These are phyloP conservation scores for Bonia amplexicaulis DNA, from an alignment of 176 grass and related monocot species.

Conservation along the genomic window DNA sequence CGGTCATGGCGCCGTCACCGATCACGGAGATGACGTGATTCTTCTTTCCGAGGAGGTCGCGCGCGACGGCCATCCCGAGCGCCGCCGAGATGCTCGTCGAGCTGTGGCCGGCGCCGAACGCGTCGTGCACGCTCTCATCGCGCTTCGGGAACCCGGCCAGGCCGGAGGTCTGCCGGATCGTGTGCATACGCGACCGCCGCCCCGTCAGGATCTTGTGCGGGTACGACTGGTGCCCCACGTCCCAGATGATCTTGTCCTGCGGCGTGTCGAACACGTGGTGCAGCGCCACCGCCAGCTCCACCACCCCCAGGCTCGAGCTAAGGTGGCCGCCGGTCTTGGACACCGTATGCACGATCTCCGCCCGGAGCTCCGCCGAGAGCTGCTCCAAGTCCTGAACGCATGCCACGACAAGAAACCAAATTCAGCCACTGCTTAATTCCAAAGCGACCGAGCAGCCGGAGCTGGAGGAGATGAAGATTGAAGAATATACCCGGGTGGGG, in stretches of 20 bases:
- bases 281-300: slow-evolving; percentile 78
- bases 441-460: neutral
- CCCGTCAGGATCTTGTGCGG: slow-evolving; percentile 96
- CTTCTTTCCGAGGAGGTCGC: slow-evolving; percentile 62
- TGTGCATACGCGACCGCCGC: slow-evolving; percentile 80
- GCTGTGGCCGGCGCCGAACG: slow-evolving; percentile 87
- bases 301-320: slow-evolving; percentile 80
- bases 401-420: neutral
- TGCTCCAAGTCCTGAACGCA: slow-evolving; percentile 70
- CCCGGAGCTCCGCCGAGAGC: slow-evolving; percentile 74
- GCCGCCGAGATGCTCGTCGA: slow-evolving; percentile 94
- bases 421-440: neutral
- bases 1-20: slow-evolving; percentile 96
- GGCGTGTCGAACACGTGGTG: slow-evolving; percentile 95
- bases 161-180: slow-evolving; percentile 77
- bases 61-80: slow-evolving; percentile 88
- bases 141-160: slow-evolving; percentile 93
- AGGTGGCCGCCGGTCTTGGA: slow-evolving; percentile 79
- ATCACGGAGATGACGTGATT: slow-evolving; percentile 93
- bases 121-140: slow-evolving; percentile 91
- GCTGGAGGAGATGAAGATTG: neutral
- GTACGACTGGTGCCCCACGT: slow-evolving; percentile 95
- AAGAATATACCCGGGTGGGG: slow-evolving; percentile 34
- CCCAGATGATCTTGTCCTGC: slow-evolving; percentile 94
- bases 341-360: slow-evolving; percentile 64